Percentiles rank a stretch among this genome's conserved stretches.
Conservation (phyloP, 139 green algal species). For the Tetradesmus lagerheimii region DNA sequence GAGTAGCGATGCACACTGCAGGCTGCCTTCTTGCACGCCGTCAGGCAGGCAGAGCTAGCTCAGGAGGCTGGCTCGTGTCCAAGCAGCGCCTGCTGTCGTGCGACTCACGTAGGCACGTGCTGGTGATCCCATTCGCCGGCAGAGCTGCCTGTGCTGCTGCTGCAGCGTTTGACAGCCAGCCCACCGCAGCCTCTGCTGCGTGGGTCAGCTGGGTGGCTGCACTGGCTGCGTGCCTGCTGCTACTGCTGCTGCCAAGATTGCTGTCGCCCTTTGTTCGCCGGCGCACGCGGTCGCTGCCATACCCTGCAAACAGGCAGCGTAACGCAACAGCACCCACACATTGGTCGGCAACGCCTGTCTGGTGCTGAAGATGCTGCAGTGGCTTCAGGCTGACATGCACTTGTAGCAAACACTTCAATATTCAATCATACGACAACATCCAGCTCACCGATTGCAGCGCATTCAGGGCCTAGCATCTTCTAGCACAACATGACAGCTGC, state of each 20-base stretch:
- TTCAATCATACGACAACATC: neutral
- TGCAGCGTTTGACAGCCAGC: conserved; percentile 46
- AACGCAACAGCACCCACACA: neutral
- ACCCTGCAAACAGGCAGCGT: conserved; percentile 6
- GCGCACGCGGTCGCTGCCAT: conserved; percentile 29
- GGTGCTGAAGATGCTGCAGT: neutral
- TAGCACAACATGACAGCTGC: too few species aligned
- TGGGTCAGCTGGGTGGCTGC: conserved; percentile 14
- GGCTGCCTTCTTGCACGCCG: neutral
- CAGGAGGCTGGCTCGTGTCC: neutral
- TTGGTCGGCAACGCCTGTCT: neutral
- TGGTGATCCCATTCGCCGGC: conserved; percentile 24
- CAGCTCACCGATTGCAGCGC: too few species aligned
- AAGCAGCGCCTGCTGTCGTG: neutral
- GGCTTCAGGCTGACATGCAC: neutral
- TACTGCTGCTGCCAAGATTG: conserved; percentile 32
- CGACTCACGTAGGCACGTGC: conserved; percentile 37
- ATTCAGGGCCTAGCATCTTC: too few species aligned
- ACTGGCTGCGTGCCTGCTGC: neutral
- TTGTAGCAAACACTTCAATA: too few species aligned
- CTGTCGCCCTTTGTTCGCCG: conserved; percentile 32
- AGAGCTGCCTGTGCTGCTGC: conserved; percentile 12
- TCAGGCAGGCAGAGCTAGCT: conserved; percentile 9
- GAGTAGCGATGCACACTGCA: neutral
- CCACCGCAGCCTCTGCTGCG: conserved; percentile 43